Conservation (phyloP, 2,329 filamentous ascomycete genomes). For the Fusarium sarcochroum region DNA sequence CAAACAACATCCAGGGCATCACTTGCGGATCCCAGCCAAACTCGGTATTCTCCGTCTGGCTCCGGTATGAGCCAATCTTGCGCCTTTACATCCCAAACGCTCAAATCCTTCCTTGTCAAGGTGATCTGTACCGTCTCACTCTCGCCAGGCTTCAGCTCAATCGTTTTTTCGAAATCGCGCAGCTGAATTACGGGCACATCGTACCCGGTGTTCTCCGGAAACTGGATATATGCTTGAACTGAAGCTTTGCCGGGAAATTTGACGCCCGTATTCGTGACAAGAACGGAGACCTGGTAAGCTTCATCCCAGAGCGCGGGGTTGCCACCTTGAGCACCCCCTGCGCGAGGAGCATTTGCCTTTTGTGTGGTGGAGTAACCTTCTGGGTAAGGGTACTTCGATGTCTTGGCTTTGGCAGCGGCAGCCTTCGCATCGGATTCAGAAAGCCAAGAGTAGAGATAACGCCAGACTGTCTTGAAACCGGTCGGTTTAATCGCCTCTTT, state of each 20-base stretch:
- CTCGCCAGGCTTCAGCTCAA: slow-evolving; percentile 66
- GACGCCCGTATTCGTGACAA: slow-evolving; percentile 68
- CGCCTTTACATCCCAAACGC: slow-evolving; percentile 76
- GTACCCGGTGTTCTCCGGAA: slow-evolving; percentile 54
- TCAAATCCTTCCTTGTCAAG: slow-evolving; percentile 77
- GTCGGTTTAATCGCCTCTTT: slow-evolving; percentile 70
- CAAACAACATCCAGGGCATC: slow-evolving; percentile 54
- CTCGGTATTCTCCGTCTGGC: slow-evolving; percentile 54
- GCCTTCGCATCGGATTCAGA: slow-evolving; percentile 56
- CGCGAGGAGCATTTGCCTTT: slow-evolving; percentile 60
- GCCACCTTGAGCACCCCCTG: slow-evolving; percentile 78
- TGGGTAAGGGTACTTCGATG: slow-evolving; percentile 71
- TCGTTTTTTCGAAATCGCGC: slow-evolving; percentile 79
- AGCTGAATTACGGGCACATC: slow-evolving; percentile 79
- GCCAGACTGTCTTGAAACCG: slow-evolving; percentile 71
- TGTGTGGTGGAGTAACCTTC: slow-evolving; percentile 71
- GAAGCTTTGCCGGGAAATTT: slow-evolving; percentile 60
- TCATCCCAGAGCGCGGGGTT: slow-evolving; percentile 75
- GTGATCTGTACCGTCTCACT: slow-evolving; percentile 67
- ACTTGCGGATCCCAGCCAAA: slow-evolving; percentile 58
- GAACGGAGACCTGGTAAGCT: slow-evolving; percentile 59
- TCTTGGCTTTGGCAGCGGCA: slow-evolving; percentile 55
- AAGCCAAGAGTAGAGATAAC: slow-evolving; percentile 80
- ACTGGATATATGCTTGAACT: slow-evolving; percentile 62
- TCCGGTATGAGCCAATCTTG: slow-evolving; percentile 76